These are phyloP conservation scores for Kwoniella mangroviensis DNA, from an alignment of 768 basidiomycete species.

Conservation along the genomic window DNA sequence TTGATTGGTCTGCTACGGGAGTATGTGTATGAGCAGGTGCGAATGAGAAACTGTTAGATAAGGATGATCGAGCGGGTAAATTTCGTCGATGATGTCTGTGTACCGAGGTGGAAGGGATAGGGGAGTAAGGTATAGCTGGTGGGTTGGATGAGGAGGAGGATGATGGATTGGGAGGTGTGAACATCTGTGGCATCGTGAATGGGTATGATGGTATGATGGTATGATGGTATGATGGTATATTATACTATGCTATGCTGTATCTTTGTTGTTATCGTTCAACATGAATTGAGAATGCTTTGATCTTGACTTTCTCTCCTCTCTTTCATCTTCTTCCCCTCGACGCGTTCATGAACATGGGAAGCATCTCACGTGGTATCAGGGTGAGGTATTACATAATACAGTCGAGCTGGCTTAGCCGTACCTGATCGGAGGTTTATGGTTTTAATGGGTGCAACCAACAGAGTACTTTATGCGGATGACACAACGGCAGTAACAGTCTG, in stretches of 20 bases:
- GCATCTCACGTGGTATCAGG: not conserved
- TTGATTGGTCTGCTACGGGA: not conserved
- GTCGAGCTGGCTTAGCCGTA: not conserved
- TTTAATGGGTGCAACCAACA: not conserved
- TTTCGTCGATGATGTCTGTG: constrained; percentile 21
- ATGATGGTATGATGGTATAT: not conserved
- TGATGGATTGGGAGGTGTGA: constrained; percentile 42
- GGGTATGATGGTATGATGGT: not conserved
- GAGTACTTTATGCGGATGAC: not conserved
- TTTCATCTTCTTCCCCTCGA: not conserved
- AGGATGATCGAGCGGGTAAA: constrained; percentile 39
- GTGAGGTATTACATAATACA: constrained; percentile 5
- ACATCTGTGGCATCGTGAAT: constrained; percentile 30
- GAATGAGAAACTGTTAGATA: constrained; percentile 45
- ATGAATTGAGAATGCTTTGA: not conserved
- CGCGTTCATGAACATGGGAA: not conserved
- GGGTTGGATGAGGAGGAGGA: constrained; percentile 18
- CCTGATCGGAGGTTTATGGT: constrained; percentile 18
- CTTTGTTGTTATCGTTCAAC: not conserved
- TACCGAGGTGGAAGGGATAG: constrained; percentile 22
- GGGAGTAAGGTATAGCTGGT: constrained; percentile 22
- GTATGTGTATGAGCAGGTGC: constrained; percentile 10
- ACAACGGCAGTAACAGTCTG: not conserved
- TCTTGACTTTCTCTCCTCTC: not conserved
- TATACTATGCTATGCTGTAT: not conserved